Evolutionary conservation across 345 rosid genomes (phyloP).

Genomic region (Noccaea bulbosa): DNA sequence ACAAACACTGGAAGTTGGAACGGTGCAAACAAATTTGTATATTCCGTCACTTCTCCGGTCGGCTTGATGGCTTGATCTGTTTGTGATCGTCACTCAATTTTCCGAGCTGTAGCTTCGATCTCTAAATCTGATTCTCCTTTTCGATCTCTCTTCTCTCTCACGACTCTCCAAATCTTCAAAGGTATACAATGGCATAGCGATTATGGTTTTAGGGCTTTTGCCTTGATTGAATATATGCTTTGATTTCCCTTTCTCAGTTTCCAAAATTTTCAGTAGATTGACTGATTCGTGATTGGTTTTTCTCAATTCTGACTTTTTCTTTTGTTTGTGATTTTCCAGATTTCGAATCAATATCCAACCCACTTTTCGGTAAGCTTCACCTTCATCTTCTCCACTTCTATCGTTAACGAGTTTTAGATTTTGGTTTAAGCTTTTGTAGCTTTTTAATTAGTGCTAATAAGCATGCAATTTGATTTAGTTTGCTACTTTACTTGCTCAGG

Average conservation of each 20-base stretch:
- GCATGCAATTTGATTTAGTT: no score
- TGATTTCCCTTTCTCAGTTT: not conserved
- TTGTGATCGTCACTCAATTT: not conserved
- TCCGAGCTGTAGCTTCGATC: not conserved
- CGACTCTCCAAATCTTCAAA: conserved; percentile 12
- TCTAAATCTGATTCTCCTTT: conserved; percentile 6
- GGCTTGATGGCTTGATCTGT: not conserved
- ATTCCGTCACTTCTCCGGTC: not conserved
- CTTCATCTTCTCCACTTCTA: no score
- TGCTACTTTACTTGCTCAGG: no score
- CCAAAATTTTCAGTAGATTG: conserved; percentile 2
- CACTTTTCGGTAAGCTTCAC: no score
- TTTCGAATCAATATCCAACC: not conserved
- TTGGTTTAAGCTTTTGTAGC: no score
- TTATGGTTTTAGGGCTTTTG: not conserved
- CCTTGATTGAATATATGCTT: not conserved
- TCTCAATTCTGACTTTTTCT: not conserved
- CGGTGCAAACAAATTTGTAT: not conserved
- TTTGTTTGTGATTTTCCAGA: not conserved
- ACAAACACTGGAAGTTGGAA: not conserved
- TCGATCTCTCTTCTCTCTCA: conserved; percentile 8
- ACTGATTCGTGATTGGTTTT: not conserved
- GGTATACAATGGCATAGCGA: conserved; percentile 5
- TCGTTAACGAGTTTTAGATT: no score
- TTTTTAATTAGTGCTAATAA: no score